Evolutionary conservation across 2,329 filamentous ascomycete genomes (phyloP).

Genomic region (Talaromyces piceae): DNA sequence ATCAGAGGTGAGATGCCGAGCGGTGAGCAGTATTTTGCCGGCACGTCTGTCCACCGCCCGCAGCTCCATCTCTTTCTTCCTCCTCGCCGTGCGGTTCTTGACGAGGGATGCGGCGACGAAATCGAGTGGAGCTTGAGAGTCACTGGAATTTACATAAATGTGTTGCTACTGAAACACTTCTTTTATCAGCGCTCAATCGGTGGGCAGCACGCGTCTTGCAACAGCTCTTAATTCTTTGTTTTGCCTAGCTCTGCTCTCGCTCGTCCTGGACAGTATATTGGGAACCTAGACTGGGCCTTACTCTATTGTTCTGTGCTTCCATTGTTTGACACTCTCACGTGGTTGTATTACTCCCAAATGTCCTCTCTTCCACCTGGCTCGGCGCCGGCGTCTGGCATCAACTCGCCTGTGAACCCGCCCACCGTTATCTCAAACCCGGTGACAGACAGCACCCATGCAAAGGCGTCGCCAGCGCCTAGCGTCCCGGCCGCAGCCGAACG

Average conservation of each 20-base stretch:
- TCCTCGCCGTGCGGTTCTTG: background rate
- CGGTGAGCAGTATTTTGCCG: constrained; percentile 7
- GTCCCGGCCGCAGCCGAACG: constrained; percentile 24
- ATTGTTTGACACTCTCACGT: too few relatives aligned
- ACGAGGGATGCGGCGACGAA: background rate
- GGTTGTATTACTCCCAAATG: constrained; percentile 18
- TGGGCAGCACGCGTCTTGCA: background rate
- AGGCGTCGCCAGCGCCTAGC: constrained; percentile 28
- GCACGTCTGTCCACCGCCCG: constrained; percentile 1
- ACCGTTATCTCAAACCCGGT: constrained; percentile 20
- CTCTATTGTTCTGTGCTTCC: too few relatives aligned
- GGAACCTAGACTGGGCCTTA: too few relatives aligned
- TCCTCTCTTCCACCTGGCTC: constrained; percentile 25
- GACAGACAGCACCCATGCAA: constrained; percentile 23
- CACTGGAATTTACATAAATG: background rate
- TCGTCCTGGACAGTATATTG: background rate
- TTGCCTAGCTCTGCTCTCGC: background rate
- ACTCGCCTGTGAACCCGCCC: constrained; percentile 26
- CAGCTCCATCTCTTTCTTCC: background rate
- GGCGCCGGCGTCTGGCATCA: constrained; percentile 29
- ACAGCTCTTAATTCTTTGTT: background rate
- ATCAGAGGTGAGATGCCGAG: background rate
- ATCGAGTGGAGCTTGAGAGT: background rate
- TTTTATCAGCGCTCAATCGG: background rate
- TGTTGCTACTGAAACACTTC: background rate